These are phyloP conservation scores for Iris macrosiphon DNA, from an alignment of 106 monocot species.

Conservation along the genomic window DNA sequence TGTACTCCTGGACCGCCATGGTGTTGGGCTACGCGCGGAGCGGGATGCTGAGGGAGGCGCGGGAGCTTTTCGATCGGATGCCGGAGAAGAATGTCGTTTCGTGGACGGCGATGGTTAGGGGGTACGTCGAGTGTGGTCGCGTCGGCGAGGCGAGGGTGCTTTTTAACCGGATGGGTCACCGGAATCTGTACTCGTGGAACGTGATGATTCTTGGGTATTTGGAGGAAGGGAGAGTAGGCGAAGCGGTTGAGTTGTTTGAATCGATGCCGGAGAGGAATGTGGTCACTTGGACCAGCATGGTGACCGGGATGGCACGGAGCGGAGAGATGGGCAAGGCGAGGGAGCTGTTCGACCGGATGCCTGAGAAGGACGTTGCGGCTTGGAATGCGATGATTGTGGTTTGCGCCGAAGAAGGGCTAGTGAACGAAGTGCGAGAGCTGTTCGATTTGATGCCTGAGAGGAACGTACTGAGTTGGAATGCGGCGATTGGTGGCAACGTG, in stretches of 20 bases:
- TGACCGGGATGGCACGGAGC: slow-evolving; percentile 27
- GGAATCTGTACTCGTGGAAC: slow-evolving; percentile 45
- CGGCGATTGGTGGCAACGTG: slow-evolving; percentile 28
- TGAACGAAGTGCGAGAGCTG: slow-evolving; percentile 16
- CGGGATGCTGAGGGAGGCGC: slow-evolving; percentile 19
- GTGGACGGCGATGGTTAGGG: slow-evolving; percentile 51
- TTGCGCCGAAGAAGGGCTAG: slow-evolving; percentile 13
- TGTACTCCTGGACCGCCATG: slow-evolving; percentile 37
- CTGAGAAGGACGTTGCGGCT: slow-evolving; percentile 27
- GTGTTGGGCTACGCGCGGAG: slow-evolving; percentile 31
- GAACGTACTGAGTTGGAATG: slow-evolving; percentile 37
- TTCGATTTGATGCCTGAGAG: slow-evolving; percentile 28
- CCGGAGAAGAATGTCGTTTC: slow-evolving; percentile 36
- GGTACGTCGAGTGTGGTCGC: slow-evolving; percentile 12
- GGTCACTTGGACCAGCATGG: slow-evolving; percentile 41
- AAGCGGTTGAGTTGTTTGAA: slow-evolving; percentile 20
- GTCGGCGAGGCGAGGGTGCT: slow-evolving; percentile 17
- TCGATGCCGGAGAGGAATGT: slow-evolving; percentile 29
- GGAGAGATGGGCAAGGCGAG: slow-evolving; percentile 20
- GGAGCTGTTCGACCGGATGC: slow-evolving; percentile 33
- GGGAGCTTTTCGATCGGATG: slow-evolving; percentile 32
- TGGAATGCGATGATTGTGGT: slow-evolving; percentile 49
- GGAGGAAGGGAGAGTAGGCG: background rate
- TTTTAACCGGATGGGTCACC: slow-evolving; percentile 30
- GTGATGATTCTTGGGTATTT: slow-evolving; percentile 39